phyloP scores from a whole-genome alignment of 2,329 filamentous ascomycete species.

The Pezicula radicicola region DNA sequence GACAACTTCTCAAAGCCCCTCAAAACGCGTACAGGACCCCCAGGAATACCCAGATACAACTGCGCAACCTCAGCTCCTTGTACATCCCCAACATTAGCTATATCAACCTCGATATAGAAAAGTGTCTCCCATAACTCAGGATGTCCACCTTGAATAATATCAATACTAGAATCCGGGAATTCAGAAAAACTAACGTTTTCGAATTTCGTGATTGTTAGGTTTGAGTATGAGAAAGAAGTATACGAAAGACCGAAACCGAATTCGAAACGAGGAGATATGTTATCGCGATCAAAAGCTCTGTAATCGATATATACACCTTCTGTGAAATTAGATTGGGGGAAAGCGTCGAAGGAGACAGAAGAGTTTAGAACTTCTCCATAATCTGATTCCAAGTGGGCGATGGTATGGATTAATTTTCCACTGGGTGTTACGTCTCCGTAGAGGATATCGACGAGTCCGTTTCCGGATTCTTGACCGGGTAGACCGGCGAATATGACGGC shows the following conservation, averaged over 20 bases:
- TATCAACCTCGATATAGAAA: constrained; percentile 41
- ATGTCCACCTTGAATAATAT: constrained; percentile 43
- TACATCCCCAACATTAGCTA: constrained; percentile 45
- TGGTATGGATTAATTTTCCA: constrained; percentile 44
- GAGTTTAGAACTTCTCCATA: constrained; percentile 41
- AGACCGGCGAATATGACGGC: constrained; percentile 58
- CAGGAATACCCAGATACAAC: constrained; percentile 19
- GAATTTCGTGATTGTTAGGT: constrained; percentile 33
- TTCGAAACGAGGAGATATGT: constrained; percentile 65
- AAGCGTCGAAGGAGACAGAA: constrained; percentile 46
- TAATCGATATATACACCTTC: constrained; percentile 51
- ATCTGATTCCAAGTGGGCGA: constrained; percentile 53
- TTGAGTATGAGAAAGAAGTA: constrained; percentile 62
- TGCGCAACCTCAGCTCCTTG: constrained; percentile 25
- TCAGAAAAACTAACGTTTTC: constrained; percentile 26
- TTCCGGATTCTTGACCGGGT: constrained; percentile 60
- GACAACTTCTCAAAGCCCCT: constrained; percentile 60
- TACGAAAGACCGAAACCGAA: constrained; percentile 78
- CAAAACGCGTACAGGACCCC: constrained; percentile 52
- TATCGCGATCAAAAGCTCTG: constrained; percentile 53
- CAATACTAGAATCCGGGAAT: no score
- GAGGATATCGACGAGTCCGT: constrained; percentile 57
- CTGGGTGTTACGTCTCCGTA: constrained; percentile 56
- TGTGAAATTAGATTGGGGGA: constrained; percentile 41
- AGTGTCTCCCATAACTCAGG: constrained; percentile 51